Evolutionary conservation across 2,329 filamentous ascomycete species (phyloP), one percentile per base, ranked within the genome.

Genomic region (Thelonectria blattea): DNA sequence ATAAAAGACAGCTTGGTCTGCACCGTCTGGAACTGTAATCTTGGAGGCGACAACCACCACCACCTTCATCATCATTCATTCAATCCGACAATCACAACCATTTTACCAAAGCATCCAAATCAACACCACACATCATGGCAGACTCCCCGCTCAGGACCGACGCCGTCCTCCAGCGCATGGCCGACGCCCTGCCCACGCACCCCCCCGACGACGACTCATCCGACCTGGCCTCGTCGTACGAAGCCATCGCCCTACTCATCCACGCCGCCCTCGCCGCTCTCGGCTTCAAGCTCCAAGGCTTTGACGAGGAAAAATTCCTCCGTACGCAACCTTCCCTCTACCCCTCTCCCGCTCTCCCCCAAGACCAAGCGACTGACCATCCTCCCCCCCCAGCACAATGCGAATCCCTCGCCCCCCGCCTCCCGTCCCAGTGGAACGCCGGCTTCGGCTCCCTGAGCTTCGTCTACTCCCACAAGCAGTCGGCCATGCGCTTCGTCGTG

Each of bases 391-490:
- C 37, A 74, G 67, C 66, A 30, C 79, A 85, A 71, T 86, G 86
- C 70, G 79, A 83, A 56, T 74, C 81, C 48, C 77, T 86, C 47
- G 83, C 86, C 10, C 86, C 85, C 9, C 82, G 88, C 32, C 83
- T 98, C 2, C 91, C 92, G 0, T 60, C 83, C 15, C 85, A 88
- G 77, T 98, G 95, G 95, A 97, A 97, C 75, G 80, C 87, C 12
- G 85, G 85, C 18, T 83, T 84, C 59, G 86, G 86, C 62, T 87
- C 88, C 14, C 90, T 92, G 73, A 86, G 89, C 57, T 97, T 98
- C 76, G 87, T 93, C 64, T 98, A 98, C 79, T 87, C 88, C 3
- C 93, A 97, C 75, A 82, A 86, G 22, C 91, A 96, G 73, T 96
- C 92, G 0, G 88, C 92, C 15, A 91, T 93, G 85, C 86, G 89